Evolutionary conservation across 225 moss, liverwort and hornwort species (phyloP), one percentile per base, ranked within the genome.

Genomic region (Physcomitrellopsis africana): DNA sequence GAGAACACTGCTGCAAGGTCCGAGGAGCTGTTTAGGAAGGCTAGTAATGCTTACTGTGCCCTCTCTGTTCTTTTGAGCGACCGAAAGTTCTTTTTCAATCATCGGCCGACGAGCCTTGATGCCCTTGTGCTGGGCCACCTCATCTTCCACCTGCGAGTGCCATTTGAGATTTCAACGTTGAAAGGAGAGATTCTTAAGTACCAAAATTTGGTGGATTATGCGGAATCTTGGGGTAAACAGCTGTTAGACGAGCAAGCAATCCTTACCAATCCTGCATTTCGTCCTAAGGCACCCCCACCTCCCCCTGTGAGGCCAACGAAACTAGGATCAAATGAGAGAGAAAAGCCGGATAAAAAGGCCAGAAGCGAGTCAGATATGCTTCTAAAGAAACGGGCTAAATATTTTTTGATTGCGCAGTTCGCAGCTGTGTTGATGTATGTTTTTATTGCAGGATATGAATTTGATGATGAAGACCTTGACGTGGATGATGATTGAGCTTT

Each of bases 21-120:
- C 47, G 95, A 91, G 83, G 95, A 95, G 87, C 73, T 95, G 53
- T 99, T 82, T 26, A 84, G 92, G 80, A 99, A 95, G 86, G 99
- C 92, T 26, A 69, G 71, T 56, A 90, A 87, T 70, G 99, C 93
- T 9, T 99, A 99, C 63, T 76, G 92, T 54, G 91, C 95, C 51
- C 95, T 99, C 22, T 80, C 99, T 23, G 89, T 88, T 63, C 86
- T 89, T 27, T 81, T 99, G 43, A 86, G 92, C 55, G 92, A 93
- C 59, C 89, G 89, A 68, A 89, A 87, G 18, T 92, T 86, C 29
- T 91, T 99, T 37, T 84, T 99, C 51, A 77, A 81, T 16, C 69
- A 72, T 63, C 82, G 93, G 59, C 87, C 95, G 26, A 93, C 92
- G 19, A 99, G 95, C 59, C 90, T 99, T 18, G 99, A 99, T 82